Evolutionary conservation across 2,329 filamentous ascomycete genomes (phyloP).

Genomic region (Dothistroma septosporum): DNA sequence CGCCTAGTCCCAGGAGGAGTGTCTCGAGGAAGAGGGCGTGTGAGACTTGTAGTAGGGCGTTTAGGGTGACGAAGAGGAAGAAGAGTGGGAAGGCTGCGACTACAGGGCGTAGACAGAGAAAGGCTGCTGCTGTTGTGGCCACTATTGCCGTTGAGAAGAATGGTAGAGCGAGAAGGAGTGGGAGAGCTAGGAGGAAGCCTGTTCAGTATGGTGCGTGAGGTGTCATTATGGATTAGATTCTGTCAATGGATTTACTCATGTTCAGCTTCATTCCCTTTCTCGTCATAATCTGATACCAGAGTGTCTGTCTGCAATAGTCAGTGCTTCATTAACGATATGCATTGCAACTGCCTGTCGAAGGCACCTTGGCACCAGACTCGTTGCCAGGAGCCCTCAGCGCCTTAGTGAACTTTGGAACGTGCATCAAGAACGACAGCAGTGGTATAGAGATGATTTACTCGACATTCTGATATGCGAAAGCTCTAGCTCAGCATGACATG

Average conservation of each 20-base stretch:
- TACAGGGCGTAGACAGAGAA: background rate
- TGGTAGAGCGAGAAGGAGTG: background rate
- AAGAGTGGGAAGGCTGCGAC: background rate
- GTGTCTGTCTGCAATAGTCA: too few relatives aligned
- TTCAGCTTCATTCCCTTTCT: background rate
- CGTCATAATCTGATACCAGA: too few relatives aligned
- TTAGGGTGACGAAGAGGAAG: conserved; percentile 8
- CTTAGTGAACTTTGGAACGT: too few relatives aligned
- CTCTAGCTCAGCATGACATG: too few relatives aligned
- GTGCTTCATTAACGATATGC: too few relatives aligned
- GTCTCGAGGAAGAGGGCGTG: conserved; percentile 7
- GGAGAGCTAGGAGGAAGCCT: background rate
- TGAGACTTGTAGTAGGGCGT: conserved; percentile 15
- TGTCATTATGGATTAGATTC: background rate
- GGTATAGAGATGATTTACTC: too few relatives aligned
- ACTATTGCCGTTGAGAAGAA: background rate
- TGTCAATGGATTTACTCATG: background rate
- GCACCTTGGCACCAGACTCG: too few relatives aligned
- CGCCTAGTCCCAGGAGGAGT: conserved; percentile 11
- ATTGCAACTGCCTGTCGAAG: too few relatives aligned
- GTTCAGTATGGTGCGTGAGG: conserved; percentile 22
- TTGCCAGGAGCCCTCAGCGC: too few relatives aligned
- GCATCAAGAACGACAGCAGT: too few relatives aligned
- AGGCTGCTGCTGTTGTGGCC: background rate
- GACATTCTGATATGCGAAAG: too few relatives aligned